These are phyloP conservation scores for Vanrija sp. DNA, from an alignment of 1,284 basidiomycete genomes.

Conservation along the genomic window DNA sequence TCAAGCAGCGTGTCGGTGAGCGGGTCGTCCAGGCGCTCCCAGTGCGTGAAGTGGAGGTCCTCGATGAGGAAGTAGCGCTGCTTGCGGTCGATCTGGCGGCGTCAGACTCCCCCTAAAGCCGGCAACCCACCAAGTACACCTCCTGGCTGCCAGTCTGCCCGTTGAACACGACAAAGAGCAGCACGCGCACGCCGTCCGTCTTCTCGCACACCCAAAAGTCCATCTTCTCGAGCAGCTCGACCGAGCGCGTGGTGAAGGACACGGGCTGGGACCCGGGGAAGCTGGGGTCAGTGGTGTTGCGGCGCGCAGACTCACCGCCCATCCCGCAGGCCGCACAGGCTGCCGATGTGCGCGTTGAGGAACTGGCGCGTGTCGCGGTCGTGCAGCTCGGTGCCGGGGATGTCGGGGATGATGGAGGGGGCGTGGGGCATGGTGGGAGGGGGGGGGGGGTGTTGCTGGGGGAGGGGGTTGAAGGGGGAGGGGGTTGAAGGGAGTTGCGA, in stretches of 20 bases:
- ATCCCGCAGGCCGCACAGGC: slow-evolving; percentile 61
- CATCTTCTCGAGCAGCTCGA: slow-evolving; percentile 71
- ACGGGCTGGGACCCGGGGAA: slow-evolving; percentile 94
- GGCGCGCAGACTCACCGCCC: slow-evolving; percentile 51
- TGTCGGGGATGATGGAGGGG: slow-evolving; percentile 38
- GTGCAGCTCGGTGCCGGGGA: slow-evolving; percentile 37
- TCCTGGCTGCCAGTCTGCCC: slow-evolving; percentile 59
- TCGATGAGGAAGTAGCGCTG: slow-evolving; percentile 73
- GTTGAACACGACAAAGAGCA: slow-evolving; percentile 70
- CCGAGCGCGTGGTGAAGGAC: slow-evolving; percentile 68
- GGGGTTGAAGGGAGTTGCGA: no score
- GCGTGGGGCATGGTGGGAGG: slow-evolving; percentile 23
- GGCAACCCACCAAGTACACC: slow-evolving; percentile 70
- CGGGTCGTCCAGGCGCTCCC: slow-evolving; percentile 62
- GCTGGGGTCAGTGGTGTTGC: slow-evolving; percentile 48
- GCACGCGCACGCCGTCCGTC: slow-evolving; percentile 92
- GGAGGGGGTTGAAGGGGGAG: no score
- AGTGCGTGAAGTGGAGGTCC: slow-evolving; percentile 84
- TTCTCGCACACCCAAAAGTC: slow-evolving; percentile 99
- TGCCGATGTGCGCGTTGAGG: slow-evolving; percentile 60
- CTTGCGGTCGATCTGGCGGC: slow-evolving; percentile 82
- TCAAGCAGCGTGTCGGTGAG: slow-evolving; percentile 81
- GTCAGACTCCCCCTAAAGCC: neutral
- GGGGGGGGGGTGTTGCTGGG: neutral
- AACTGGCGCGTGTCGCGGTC: slow-evolving; percentile 59